Conservation (phyloP, 495 filamentous ascomycete species). For the Sordaria brevicollis region DNA sequence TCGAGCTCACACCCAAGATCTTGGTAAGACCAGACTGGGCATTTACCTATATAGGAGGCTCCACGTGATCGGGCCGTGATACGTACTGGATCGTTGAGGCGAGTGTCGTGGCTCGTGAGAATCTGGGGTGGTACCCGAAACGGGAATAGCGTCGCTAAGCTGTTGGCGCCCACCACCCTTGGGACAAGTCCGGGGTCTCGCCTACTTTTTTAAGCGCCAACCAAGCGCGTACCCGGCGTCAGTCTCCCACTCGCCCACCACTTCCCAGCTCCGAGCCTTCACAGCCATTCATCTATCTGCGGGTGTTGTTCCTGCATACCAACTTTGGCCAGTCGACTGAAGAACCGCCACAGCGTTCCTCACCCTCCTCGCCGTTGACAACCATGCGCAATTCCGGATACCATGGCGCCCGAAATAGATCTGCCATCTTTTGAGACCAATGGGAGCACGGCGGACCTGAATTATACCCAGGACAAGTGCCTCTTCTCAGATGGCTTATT, state of each 20-base stretch:
- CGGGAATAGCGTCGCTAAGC: not conserved
- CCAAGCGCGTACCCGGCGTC: slow-evolving; percentile 16
- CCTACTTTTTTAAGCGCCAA: slow-evolving; percentile 18
- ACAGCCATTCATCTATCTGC: slow-evolving; percentile 11
- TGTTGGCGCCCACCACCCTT: not conserved
- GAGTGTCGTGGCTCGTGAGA: not conserved
- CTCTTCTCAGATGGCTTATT: not conserved
- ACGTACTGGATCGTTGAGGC: not conserved
- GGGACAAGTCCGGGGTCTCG: not conserved
- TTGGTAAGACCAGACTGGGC: not conserved
- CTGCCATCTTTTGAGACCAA: not conserved
- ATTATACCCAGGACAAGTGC: not conserved
- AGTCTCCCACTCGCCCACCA: not conserved
- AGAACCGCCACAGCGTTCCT: slow-evolving; percentile 1
- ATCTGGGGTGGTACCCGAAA: not conserved
- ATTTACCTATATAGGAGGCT: not conserved
- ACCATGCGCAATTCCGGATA: not conserved
- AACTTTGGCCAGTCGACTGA: not conserved
- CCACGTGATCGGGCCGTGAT: not conserved
- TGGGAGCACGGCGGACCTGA: not conserved
- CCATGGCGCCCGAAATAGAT: not conserved
- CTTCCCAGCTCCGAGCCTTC: not conserved
- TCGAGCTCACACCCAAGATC: not conserved
- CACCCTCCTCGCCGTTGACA: not conserved
- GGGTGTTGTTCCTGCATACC: slow-evolving; percentile 9